Base-by-base conservation (phyloP, 1,284 basidiomycete species). In the Austroboletus novae-zelandiae region DNA sequence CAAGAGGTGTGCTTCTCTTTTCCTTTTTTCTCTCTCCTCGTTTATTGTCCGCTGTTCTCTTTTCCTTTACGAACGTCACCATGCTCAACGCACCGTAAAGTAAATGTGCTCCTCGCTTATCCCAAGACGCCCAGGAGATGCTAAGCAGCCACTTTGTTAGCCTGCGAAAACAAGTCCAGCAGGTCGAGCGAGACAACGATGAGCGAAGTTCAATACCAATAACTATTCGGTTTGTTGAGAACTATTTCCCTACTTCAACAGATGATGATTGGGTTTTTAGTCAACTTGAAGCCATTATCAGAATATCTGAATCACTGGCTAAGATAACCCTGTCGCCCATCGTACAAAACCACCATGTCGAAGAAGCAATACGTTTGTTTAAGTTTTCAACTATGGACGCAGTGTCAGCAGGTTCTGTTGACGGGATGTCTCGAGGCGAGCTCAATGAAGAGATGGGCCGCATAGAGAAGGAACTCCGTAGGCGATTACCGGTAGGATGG, bases 321-420 rank as follows among this genome's bases (percentile, higher is more conserved):
- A 99, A 99, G 69, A 82, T 99, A 71, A 94, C 93, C 1, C 78
- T 99, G 18, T 87, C 88, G 2, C 81, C 93, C 0, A 80, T 86
- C 4, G 97, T 99, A 5, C 84, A 87, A 59, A 87, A 89, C 52
- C 89, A 98, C 67, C 96, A 99, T 61, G 97, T 99, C 32, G 95
- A 99, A 68, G 97, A 99, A 71, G 92, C 97, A 6, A 98, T 99
- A 64, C 86, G 97, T 7, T 74, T 99, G 25, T 99, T 99, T 86
- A 98, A 97, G 62, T 97, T 89, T 72, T 98, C 94, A 15, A 99
- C 97, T 1, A 98, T 99, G 96, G 94, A 99, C 69, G 97, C 97
- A 23, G 95, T 99, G 25, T 91, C 93, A 25, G 94, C 95, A 6
- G 92, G 91, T 40, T 86, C 86, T 34, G 87, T 92, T 7, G 96